Evolutionary conservation across 1,139 yeast genomes (phyloP), one percentile per base, ranked within the genome.

Genomic region (Scheffersomyces segobiensis): DNA sequence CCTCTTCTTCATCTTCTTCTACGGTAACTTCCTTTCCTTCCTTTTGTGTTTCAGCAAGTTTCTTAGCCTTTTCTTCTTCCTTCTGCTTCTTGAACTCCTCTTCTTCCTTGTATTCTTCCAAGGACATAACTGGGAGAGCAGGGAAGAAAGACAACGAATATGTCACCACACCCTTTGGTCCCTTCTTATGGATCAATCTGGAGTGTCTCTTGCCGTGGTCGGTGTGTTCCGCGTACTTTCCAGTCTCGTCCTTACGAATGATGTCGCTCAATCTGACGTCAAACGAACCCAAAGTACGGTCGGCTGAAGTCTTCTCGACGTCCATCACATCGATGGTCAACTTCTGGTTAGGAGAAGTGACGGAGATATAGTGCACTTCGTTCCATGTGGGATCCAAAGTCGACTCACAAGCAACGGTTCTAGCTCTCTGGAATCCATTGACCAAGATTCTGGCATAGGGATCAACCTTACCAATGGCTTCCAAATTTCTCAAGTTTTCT

Each of bases 311-410:
- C 59, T 82, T 81, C 74, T 93, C 96, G 53, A 89, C 90, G 75
- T 93, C 98, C 97, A 95, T 91, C 12, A 87, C 96, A 73, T 95
- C 98, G 57, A 96, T 72, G 2, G 93, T 87, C 63, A 93, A 76
- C 67, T 84, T 88, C 72, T 93, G 98, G 69, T 88, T 88, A 49
- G 93, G 85, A 53, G 93, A 89, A 17, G 96, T 84, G 24, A 95
- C 84, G 7, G 97, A 88, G 50, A 91, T 85, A 72, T 92, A 95
- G 57, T 91, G 80, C 2, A 90, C 81, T 72, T 93, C 95, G 70
- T 93, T 87, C 91, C 93, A 96, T 12, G 86, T 86, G 17, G 99
- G 99, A 63, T 89, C 80, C 67, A 88, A 79, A 2, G 91, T 86
- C 21, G 89, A 84, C 24, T 86, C 87, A 58, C 81, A 72, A n/a